These are phyloP conservation scores for Zygosaccharomyces gambellarensis DNA, from an alignment of 805 yeast species.

Conservation along the genomic window DNA sequence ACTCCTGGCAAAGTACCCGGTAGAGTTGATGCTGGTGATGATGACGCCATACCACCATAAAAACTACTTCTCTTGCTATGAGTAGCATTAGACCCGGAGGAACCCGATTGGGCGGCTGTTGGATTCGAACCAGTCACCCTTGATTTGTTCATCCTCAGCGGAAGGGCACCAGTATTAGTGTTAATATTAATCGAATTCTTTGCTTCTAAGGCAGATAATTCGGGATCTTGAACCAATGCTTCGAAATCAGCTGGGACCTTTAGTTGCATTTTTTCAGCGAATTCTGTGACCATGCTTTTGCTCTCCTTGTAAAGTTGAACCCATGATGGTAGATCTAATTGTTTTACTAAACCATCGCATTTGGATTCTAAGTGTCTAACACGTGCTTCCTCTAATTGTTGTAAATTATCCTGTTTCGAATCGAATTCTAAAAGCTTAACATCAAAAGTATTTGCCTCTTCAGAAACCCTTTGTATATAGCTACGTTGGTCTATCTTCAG, in stretches of 20 bases:
- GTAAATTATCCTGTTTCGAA: slow-evolving; percentile 11
- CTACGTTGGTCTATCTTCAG: slow-evolving; percentile 9
- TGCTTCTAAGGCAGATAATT: slow-evolving; percentile 5
- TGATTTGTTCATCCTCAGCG: slow-evolving; percentile 12
- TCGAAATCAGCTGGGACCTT: slow-evolving; percentile 6
- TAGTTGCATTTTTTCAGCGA: slow-evolving; percentile 17
- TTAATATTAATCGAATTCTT: not conserved
- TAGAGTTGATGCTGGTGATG: slow-evolving; percentile 14
- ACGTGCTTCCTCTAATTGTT: slow-evolving; percentile 10
- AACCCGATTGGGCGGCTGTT: not conserved
- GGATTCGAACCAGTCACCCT: slow-evolving; percentile 5
- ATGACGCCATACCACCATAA: slow-evolving; percentile 20
- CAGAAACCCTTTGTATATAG: slow-evolving; percentile 5
- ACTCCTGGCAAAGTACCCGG: slow-evolving; percentile 23
- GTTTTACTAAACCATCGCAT: slow-evolving; percentile 9
- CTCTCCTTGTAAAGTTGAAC: slow-evolving; percentile 17
- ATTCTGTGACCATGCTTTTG: slow-evolving; percentile 16
- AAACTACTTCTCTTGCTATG: slow-evolving; percentile 25
- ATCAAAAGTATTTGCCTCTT: slow-evolving; percentile 5
- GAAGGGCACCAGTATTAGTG: slow-evolving; percentile 1
- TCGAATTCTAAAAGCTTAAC: slow-evolving; percentile 10
- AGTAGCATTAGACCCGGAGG: slow-evolving; percentile 5
- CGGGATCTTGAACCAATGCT: slow-evolving; percentile 7
- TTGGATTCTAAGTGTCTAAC: slow-evolving; percentile 7
- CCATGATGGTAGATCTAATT: slow-evolving; percentile 20